Conservation (phyloP, 169 alveolate species). For the Babesia sp. region DNA sequence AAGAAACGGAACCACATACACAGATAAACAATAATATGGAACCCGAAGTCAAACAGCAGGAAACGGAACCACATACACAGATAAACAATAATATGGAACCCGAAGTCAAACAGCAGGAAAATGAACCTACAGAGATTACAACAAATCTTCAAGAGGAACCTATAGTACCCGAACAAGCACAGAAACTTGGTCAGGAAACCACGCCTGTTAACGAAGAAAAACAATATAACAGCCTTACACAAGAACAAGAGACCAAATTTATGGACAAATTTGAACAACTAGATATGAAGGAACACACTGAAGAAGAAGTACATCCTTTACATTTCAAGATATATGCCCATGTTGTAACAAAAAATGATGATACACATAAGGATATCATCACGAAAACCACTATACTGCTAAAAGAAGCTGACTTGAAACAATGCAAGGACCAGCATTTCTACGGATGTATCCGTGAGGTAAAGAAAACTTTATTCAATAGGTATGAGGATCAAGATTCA, state of each 20-base stretch:
- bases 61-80: neutral
- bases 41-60: neutral
- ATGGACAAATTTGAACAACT: slow-evolving; percentile 30
- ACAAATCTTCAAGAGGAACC: neutral
- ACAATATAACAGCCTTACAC: neutral
- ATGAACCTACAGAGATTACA: neutral
- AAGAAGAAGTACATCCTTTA: neutral
- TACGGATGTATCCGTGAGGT: slow-evolving; percentile 26
- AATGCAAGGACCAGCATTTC: slow-evolving; percentile 26
- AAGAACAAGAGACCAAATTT: slow-evolving; percentile 39
- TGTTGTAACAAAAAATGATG: neutral
- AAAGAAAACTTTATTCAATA: slow-evolving; percentile 27
- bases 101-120: neutral
- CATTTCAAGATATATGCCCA: slow-evolving; percentile 24
- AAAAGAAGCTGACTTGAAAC: slow-evolving; percentile 4
- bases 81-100: neutral
- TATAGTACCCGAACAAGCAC: neutral
- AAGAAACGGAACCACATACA: neutral
- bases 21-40: neutral
- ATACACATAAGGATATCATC: neutral
- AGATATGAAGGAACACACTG: slow-evolving; percentile 35
- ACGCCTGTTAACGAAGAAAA: neutral
- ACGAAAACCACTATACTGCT: slow-evolving; percentile 19
- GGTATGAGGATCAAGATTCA: slow-evolving; percentile 49
- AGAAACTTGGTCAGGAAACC: neutral